Base-by-base conservation (phyloP, 2,329 filamentous ascomycete genomes). In the Huntiella moniliformis region DNA sequence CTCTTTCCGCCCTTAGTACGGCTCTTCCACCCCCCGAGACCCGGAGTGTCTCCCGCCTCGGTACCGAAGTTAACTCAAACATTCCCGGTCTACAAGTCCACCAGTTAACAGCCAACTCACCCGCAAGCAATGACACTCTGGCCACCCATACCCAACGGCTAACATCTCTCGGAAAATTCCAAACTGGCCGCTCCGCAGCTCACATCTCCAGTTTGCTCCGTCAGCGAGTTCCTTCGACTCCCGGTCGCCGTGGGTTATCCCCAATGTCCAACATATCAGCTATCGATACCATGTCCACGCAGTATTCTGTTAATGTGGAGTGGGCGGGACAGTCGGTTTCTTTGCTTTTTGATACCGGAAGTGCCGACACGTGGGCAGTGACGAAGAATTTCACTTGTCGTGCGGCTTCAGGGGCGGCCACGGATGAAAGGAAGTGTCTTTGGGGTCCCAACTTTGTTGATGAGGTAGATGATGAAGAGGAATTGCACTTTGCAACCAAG, bases 351-450 rank as follows among this genome's bases (percentile, higher is more conserved):
- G 67, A 71, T 52, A 70, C 67, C 0, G 68, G 66, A 17, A 70
- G 67, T 53, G 63, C 67, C 16, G 68, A 73, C 50, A 71, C 68
- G 1, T 72, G 68, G 68, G 60, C 63, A 2, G 61, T 61, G 32
- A 57, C 58, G 8, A 54, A 53, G 1, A 58, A 60, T 28, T 69
- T 68, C 50, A 53, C 55, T 38, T 72, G 68, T 51, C 54, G 61
- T 33, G 61, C 63, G 47, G 54, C 51, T n/a, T 47, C 52, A 0
- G 63, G 63, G 12, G 51, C 54, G 5, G 47, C 54, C 5, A 55
- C 57, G 17, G 52, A 57, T 1, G 57, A 60, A 33, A 50, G 52
- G 1, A 50, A 53, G 1, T 70, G 67, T 51, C 56, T 55, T 2
- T 68, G 71, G 43, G 67, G 68, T 0, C 54, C 56, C 5, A 52